Evolutionary conservation across 2,329 filamentous ascomycete species (phyloP).

Genomic region (Phyllachora maydis): DNA sequence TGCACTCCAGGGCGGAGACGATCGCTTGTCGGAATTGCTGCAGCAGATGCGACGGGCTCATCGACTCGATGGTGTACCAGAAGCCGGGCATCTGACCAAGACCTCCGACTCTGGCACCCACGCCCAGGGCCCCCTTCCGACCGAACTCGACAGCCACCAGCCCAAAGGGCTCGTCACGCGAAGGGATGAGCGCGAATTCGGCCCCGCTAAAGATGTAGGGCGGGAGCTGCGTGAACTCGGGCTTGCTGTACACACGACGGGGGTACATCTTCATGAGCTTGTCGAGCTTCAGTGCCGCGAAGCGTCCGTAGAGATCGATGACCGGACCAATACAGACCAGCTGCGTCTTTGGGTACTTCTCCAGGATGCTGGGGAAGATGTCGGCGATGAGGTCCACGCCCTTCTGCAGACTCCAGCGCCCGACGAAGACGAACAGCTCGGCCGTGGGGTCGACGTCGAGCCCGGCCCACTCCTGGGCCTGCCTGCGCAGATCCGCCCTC

Average conservation of each 20-base stretch:
- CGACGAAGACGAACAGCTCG: slow-evolving; percentile 45
- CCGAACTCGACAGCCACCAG: slow-evolving; percentile 50
- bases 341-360: slow-evolving; percentile 34
- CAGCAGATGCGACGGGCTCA: slow-evolving; percentile 36
- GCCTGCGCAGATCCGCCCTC: slow-evolving; percentile 34
- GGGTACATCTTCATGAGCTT: slow-evolving; percentile 43
- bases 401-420: slow-evolving; percentile 47
- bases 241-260: slow-evolving; percentile 40
- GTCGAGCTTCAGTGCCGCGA: slow-evolving; percentile 40
- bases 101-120: slow-evolving; percentile 42
- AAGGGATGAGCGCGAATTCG: slow-evolving; percentile 45
- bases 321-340: slow-evolving; percentile 41
- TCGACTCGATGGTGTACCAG: slow-evolving; percentile 48
- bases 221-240: slow-evolving; percentile 41
- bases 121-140: slow-evolving; percentile 42
- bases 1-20: slow-evolving; percentile 32
- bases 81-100: slow-evolving; percentile 47
- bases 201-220: slow-evolving; percentile 44
- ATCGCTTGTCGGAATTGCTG: slow-evolving; percentile 45
- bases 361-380: slow-evolving; percentile 38
- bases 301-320: slow-evolving; percentile 45
- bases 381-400: slow-evolving; percentile 46
- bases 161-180: slow-evolving; percentile 45
- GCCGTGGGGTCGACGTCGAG: slow-evolving; percentile 36
- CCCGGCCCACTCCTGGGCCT: slow-evolving; percentile 47